Percentiles rank a stretch among this genome's conserved stretches.
Conservation (phyloP, 805 yeast species). For the Henningerozyma blattae region DNA sequence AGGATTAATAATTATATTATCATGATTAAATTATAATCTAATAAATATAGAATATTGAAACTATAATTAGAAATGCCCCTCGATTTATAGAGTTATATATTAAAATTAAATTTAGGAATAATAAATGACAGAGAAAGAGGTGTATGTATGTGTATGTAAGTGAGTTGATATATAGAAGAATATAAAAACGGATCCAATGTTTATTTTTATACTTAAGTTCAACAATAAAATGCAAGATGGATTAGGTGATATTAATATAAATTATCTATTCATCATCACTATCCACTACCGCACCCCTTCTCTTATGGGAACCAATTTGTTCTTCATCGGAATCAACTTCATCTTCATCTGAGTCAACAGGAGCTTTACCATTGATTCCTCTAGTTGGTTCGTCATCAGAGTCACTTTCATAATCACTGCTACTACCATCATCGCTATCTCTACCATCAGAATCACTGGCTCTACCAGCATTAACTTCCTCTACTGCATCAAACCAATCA, state of each 20-base stretch:
- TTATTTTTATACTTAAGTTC: too few relatives aligned
- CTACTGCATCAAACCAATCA: conserved; percentile 97
- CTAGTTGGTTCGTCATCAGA: conserved; percentile 21
- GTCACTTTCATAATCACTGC: conserved; percentile 26
- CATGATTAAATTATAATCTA: too few relatives aligned
- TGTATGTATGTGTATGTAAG: too few relatives aligned
- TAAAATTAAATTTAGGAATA: too few relatives aligned
- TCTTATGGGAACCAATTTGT: conserved; percentile 7
- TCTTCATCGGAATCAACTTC: conserved; percentile 15
- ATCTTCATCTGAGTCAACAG: conserved; percentile 11
- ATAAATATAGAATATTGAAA: too few relatives aligned
- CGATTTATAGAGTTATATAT: too few relatives aligned
- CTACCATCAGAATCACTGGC: conserved; percentile 24
- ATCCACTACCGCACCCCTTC: conserved; percentile 10
- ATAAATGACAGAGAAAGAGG: too few relatives aligned
- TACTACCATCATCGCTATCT: conserved; percentile 19
- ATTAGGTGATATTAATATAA: too few relatives aligned
- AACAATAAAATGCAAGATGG: too few relatives aligned
- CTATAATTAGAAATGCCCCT: too few relatives aligned
- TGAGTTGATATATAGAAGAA: too few relatives aligned
- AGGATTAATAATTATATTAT: conserved; percentile 7
- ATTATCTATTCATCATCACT: conserved; percentile 18
- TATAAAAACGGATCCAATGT: too few relatives aligned
- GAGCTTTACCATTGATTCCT: conserved; percentile 1
- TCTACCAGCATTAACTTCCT: conserved; percentile 38